Evolutionary conservation across 106 monocot species (phyloP).

Genomic region (Allium fistulosum): DNA sequence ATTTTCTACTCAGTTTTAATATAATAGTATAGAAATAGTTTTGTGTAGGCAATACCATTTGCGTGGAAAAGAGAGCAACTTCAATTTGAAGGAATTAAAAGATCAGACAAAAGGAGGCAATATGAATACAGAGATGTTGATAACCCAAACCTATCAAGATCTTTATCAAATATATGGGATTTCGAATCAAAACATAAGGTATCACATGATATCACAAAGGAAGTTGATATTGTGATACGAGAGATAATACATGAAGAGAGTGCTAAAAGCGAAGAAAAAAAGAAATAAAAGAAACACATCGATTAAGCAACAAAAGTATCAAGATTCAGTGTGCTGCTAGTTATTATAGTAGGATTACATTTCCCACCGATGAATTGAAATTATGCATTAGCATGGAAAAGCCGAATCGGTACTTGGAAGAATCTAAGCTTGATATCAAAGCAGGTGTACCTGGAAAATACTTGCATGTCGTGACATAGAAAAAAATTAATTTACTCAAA

Average conservation of each 20-base stretch:
- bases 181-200: conserved; percentile 6
- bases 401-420: conserved; percentile 8
- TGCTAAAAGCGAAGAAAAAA: neutral
- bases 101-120: neutral
- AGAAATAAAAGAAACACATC: neutral
- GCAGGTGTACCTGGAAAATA: conserved; percentile 18
- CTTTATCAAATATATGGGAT: conserved; percentile 12
- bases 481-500: no score
- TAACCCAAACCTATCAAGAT: conserved; percentile 1
- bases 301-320: neutral
- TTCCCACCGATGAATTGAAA: neutral
- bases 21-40: no score
- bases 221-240: neutral
- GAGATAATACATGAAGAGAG: neutral
- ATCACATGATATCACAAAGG: neutral
- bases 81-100: conserved; percentile 13
- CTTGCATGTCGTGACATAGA: conserved; percentile 7
- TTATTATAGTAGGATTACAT: neutral
- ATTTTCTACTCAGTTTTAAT: no score
- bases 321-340: conserved; percentile 11
- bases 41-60: neutral
- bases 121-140: neutral
- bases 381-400: conserved; percentile 13
- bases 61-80: conserved; percentile 10
- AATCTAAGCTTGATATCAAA: conserved; percentile 6